Percentiles rank a stretch among this genome's conserved stretches.
Evolutionary conservation across 2,329 filamentous ascomycete genomes (phyloP).

Genomic region (Microsporum ferrugineum): DNA sequence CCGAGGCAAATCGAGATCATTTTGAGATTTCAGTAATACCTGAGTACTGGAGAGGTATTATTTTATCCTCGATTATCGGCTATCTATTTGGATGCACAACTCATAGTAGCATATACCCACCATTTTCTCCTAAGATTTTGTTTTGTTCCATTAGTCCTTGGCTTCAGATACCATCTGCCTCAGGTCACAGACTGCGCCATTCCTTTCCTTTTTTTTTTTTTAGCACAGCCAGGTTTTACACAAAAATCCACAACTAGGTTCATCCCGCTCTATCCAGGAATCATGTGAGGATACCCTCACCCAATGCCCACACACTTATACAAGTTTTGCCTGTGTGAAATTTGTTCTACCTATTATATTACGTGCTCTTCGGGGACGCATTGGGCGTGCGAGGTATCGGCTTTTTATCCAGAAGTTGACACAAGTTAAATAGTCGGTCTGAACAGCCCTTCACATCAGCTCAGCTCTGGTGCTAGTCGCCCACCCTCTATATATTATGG

Average conservation of each 20-base stretch:
- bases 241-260: background rate
- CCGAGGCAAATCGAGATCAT: background rate
- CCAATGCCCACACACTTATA: background rate
- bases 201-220: background rate
- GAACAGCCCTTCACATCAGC: no score
- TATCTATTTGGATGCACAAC: background rate
- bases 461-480: no score
- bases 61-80: no score
- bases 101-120: background rate
- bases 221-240: background rate
- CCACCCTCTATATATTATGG: no score
- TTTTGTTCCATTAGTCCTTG: background rate
- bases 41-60: background rate
- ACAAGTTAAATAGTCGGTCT: no score
- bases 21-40: background rate
- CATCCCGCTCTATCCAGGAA: background rate
- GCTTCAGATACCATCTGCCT: background rate
- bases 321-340: background rate
- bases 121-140: background rate
- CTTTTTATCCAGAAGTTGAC: no score
- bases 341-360: background rate
- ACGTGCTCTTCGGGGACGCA: no score
- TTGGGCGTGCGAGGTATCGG: no score
- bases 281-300: background rate
- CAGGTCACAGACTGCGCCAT: background rate